Base-by-base conservation (phyloP, 306 rosid species). In the Astragalus membranaceus region DNA sequence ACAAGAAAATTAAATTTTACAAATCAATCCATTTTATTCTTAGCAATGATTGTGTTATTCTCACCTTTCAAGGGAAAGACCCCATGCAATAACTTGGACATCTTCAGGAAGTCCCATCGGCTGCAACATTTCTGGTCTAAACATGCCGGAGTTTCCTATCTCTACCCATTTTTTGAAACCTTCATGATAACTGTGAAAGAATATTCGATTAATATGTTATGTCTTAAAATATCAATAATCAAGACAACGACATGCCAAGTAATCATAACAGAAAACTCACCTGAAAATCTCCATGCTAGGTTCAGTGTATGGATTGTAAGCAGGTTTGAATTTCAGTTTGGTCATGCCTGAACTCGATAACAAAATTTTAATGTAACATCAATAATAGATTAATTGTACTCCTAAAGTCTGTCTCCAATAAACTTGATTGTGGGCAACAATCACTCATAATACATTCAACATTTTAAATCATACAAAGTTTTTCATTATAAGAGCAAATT, bases 271-370 rank as follows among this genome's bases (percentile, higher is more conserved):
- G 65, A 48, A 42, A 76, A 14, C 65, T 59, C 50, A 87, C 98
- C 98, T 87, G 82, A 94, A 94, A 76, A 94, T 87, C 80, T 94
- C 98, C 98, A 94, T 87, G 91, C 97, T 94, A 53, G 98, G 98
- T 67, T 94, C 98, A 2, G 98, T 94, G 72, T 94, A 94, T 1
- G 97, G 98, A 78, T 94, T 94, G 77, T 87, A 94, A 56, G 99
- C 97, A 30, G 99, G 99, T 76, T 94, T 94, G 86, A 94, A 94
- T 54, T 86, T 88, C 64, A 82, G 80, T 65, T 94, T 84, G 6
- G 87, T 78, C 98, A 94, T 87, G 77, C 98, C 97, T 90, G 83
- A 78, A 72, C 70, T 59, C 76, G 43, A 61, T 42, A 76, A 16
- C 5, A 20, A 36, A 52, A 49, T 14, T 10, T 17, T 36, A 17